phyloP scores from a whole-genome alignment of 2,329 filamentous ascomycete species.

The Ophiobolus disseminans region DNA sequence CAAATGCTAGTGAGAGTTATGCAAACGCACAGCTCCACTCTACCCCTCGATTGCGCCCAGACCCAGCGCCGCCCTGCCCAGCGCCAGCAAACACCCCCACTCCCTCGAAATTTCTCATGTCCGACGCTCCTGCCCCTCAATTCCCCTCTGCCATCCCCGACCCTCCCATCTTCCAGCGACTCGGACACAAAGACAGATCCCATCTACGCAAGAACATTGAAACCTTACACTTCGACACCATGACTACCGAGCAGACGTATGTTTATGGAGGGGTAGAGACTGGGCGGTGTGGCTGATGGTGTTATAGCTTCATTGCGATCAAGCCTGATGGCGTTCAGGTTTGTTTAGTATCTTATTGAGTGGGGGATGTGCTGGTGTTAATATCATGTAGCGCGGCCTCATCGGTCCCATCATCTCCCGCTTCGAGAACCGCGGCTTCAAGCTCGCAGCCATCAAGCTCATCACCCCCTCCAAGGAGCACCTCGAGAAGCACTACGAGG shows the following conservation, averaged over 20 bases:
- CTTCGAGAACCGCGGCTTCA: constrained; percentile 98
- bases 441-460: constrained; percentile 98
- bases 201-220: constrained; percentile 48
- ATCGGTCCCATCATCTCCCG: constrained; percentile 96
- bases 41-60: constrained; percentile 8
- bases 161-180: constrained; percentile 55
- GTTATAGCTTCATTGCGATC: constrained; percentile 95
- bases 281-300: constrained; percentile 33
- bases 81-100: not conserved
- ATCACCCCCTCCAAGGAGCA: constrained; percentile 86
- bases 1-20: constrained; percentile 18
- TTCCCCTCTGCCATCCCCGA: constrained; percentile 30
- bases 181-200: constrained; percentile 57
- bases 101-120: constrained; percentile 37
- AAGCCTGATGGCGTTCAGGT: constrained; percentile 99
- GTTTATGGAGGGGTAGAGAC: constrained; percentile 44
- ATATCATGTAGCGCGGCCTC: constrained; percentile 79
- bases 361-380: constrained; percentile 5
- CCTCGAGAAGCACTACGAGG: constrained; percentile 97
- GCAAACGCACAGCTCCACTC: constrained; percentile 10
- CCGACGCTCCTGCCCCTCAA: constrained; percentile 18
- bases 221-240: constrained; percentile 43
- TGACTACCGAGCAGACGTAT: constrained; percentile 86
- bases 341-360: constrained; percentile 47
- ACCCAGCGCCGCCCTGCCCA: constrained; percentile 10